Evolutionary conservation across 192 early-diverging fungal genomes (phyloP), one percentile per base, ranked within the genome.

Genomic region (Linderina pennispora): DNA sequence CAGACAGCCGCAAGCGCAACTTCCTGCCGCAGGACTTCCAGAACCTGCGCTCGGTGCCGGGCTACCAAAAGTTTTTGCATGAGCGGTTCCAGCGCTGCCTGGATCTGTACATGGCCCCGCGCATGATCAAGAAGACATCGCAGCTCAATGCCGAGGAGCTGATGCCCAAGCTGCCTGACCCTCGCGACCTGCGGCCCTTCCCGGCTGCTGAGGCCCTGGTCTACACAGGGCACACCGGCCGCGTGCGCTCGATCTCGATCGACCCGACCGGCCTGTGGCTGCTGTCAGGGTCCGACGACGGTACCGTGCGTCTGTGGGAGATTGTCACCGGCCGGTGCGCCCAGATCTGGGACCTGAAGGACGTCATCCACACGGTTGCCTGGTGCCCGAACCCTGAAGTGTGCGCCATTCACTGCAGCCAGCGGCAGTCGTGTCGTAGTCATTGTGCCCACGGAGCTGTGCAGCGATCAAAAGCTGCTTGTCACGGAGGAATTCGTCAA

Each of bases 21-120:
- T 82, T 74, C 24, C 38, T 89, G 40, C 81, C 85, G 16, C 55
- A 59, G 23, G 64, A 70, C 52, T 83, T 83, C 55, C 55, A 71
- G 23, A 78, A 76, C 36, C 79, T 99, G 44, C 86, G 97, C 28
- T 50, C 74, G 20, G 92, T 98, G 23, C 90, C 92, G 19, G 91
- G 81, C 4, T 97, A 96, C 58, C 74, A 80, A 17, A 76, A 80
- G 21, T 97, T 99, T 45, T 81, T 97, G 34, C 83, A 97, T 58
- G 94, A 99, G 63, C 78, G 93, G 36, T 99, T 98, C 68, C 83
- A 97, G 55, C 78, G 97, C 50, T 97, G 93, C 61, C 77, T 99
- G 53, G 97, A 99, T 58, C 74, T 99, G 43, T 99, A 99, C 57
- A 75, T 99, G 40, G 90, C 91, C 21, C 97, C 97, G 21, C 89